Evolutionary conservation across 352 stramenopile genomes (phyloP).

Genomic region (Achlya hypogyna): DNA sequence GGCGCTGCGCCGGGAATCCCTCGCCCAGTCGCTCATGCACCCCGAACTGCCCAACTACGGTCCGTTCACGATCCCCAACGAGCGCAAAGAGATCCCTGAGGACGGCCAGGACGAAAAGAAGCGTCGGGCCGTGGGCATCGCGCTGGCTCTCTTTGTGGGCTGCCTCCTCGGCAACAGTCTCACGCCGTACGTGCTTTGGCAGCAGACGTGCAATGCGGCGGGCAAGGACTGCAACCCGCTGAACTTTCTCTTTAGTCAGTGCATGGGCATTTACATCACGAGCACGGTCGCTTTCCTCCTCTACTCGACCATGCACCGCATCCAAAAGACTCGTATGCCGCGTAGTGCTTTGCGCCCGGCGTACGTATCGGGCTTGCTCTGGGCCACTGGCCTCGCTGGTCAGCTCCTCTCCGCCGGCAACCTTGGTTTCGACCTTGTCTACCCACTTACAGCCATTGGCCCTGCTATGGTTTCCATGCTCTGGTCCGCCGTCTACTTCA

Average conservation of each 20-base stretch:
- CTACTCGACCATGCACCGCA: constrained; percentile 70
- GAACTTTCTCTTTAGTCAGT: constrained; percentile 79
- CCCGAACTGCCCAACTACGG: constrained; percentile 76
- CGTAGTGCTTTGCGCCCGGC: constrained; percentile 71
- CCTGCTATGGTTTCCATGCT: constrained; percentile 79
- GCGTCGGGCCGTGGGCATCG: constrained; percentile 48
- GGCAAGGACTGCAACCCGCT: constrained; percentile 48
- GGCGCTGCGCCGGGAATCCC: constrained; percentile 23
- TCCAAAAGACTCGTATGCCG: constrained; percentile 65
- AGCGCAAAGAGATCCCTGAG: constrained; percentile 37
- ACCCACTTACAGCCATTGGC: constrained; percentile 68
- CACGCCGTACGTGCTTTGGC: constrained; percentile 72
- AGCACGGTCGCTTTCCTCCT: constrained; percentile 65
- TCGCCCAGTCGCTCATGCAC: constrained; percentile 49
- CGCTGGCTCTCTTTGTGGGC: constrained; percentile 55
- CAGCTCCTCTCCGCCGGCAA: constrained; percentile 65
- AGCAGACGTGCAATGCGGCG: constrained; percentile 33
- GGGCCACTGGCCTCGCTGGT: constrained; percentile 52
- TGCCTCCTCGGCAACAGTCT: constrained; percentile 65
- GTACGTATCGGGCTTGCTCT: constrained; percentile 70
- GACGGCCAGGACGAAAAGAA: constrained; percentile 43
- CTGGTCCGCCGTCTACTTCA: constrained; percentile 74
- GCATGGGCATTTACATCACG: constrained; percentile 68
- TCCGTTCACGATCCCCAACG: constrained; percentile 52
- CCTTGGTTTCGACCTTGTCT: constrained; percentile 75